phyloP scores from a whole-genome alignment of 108 stramenopile genomes.

The Conticribra weissflogii region DNA sequence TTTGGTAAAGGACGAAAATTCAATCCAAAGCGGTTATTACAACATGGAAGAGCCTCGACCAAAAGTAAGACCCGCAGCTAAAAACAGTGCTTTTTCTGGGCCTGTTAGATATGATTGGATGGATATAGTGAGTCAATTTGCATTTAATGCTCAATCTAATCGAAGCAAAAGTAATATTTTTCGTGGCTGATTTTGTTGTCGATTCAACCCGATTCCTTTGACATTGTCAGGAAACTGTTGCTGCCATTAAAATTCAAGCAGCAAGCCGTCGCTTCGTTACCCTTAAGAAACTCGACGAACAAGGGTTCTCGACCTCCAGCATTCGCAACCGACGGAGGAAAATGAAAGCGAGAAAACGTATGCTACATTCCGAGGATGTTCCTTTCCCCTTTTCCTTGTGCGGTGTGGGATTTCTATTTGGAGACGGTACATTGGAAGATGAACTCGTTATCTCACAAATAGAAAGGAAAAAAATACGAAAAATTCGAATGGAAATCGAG shows the following conservation, averaged over 20 bases:
- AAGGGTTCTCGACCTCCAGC: slow-evolving; percentile 59
- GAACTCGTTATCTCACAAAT: slow-evolving; percentile 42
- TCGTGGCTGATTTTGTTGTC: slow-evolving; percentile 1
- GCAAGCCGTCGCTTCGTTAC: slow-evolving; percentile 61
- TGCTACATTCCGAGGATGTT: slow-evolving; percentile 41
- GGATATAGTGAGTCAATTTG: slow-evolving; percentile 63
- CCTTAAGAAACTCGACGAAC: slow-evolving; percentile 53
- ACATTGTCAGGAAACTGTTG: slow-evolving; percentile 73
- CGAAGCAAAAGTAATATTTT: too few species aligned
- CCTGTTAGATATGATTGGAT: slow-evolving; percentile 90
- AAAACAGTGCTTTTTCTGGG: slow-evolving; percentile 71
- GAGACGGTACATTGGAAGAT: slow-evolving; percentile 66
- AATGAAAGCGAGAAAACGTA: slow-evolving; percentile 47
- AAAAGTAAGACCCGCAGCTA: slow-evolving; percentile 60
- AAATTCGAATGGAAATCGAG: slow-evolving; percentile 44
- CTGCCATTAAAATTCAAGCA: slow-evolving; percentile 79
- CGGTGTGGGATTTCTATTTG: slow-evolving; percentile 65
- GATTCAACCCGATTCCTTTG: too few species aligned
- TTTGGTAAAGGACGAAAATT: slow-evolving; percentile 19
- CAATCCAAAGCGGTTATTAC: neutral
- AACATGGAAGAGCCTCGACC: slow-evolving; percentile 31
- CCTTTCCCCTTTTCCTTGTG: slow-evolving; percentile 65
- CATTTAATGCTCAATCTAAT: neutral
- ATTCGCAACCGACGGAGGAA: slow-evolving; percentile 70
- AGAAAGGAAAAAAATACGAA: slow-evolving; percentile 57